Conservation (phyloP, 2,329 filamentous ascomycete species). For the Talaromyces verruculosus region DNA sequence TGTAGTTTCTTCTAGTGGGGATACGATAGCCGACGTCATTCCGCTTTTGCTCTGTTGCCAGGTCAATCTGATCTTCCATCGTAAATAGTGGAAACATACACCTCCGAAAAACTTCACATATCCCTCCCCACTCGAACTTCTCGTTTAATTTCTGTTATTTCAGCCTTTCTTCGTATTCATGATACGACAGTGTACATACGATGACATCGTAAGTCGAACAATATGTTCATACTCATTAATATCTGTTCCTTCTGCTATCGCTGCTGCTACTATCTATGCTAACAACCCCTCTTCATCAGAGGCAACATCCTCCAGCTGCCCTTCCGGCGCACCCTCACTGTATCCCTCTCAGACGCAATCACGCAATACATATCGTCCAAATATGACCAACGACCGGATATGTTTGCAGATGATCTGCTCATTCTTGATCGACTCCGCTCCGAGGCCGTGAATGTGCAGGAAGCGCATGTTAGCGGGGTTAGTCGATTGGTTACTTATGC, state of each 20-base stretch:
- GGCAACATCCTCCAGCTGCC: conserved; percentile 68
- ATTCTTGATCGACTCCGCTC: conserved; percentile 78
- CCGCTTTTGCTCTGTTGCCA: conserved; percentile 20
- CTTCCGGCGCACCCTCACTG: conserved; percentile 78
- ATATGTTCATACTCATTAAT: neutral
- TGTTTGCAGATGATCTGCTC: conserved; percentile 87
- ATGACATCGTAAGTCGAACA: conserved; percentile 38
- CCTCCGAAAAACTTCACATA: conserved; percentile 7
- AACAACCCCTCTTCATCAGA: conserved; percentile 4
- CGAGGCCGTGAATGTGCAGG: conserved; percentile 84
- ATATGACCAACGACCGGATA: conserved; percentile 98
- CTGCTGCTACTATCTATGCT: neutral
- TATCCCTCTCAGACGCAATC: conserved; percentile 78
- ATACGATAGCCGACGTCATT: conserved; percentile 21
- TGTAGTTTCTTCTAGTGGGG: neutral
- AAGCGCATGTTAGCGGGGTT: conserved; percentile 83
- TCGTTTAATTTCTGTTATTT: neutral
- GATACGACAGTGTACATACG: conserved; percentile 10
- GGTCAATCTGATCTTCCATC: conserved; percentile 19
- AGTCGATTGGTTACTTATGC: conserved; percentile 88
- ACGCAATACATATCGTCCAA: conserved; percentile 95
- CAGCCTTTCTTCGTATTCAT: neutral
- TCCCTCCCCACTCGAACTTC: neutral
- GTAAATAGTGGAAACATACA: conserved; percentile 9
- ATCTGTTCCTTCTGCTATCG: neutral